Evolutionary conservation across 192 early-diverging fungal genomes (phyloP), one percentile per base, ranked within the genome.

Genomic region (Backusella morwellensis): DNA sequence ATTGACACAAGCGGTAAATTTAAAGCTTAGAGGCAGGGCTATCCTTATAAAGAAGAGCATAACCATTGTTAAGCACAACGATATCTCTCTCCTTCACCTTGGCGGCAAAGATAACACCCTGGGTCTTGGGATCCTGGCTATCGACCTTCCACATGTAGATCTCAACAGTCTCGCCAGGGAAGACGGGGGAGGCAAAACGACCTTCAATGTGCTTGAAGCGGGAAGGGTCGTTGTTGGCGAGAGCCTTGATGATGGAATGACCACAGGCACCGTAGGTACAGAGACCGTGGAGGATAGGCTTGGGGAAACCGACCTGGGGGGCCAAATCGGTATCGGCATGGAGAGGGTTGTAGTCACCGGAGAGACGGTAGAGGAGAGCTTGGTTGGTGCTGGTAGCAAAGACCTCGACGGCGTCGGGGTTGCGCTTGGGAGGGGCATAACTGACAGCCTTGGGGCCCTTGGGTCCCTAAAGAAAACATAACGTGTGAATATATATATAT

Each of bases 281-380:
- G 19, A 93, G 85, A 32, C 93, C 93, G 78, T 94, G 93, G 12
- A 94, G 77, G 79, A 94, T 91, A 26, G 92, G 90, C 19, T 87
- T 88, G 47, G 89, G 87, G 85, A 94, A 92, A 3, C 93, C 93
- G 12, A 94, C 81, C n/a, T 72, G 72, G 11, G 88, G 86, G 4
- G 91, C 91, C 52, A 94, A 82, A 1, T 79, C 81, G n/a, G 90
- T 87, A 78, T 94, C 93, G 29, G 90, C 90, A 80, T 94, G 93
- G 52, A 94, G 78, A 3, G 92, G 92, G 78, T 94, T 94, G 77
- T 91, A 94, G 73, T 94, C 93, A 34, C 90, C 93, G 15, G 89
- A 92, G n/a, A 94, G 78, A 68, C 93, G 86, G 79, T 94, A 94
- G 4, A 93, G 69, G 29, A 93, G 80, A 5, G 93, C 93, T 75